These are phyloP conservation scores for Sporopachydermia quercuum DNA, from an alignment of 805 yeast genomes.

Conservation along the genomic window DNA sequence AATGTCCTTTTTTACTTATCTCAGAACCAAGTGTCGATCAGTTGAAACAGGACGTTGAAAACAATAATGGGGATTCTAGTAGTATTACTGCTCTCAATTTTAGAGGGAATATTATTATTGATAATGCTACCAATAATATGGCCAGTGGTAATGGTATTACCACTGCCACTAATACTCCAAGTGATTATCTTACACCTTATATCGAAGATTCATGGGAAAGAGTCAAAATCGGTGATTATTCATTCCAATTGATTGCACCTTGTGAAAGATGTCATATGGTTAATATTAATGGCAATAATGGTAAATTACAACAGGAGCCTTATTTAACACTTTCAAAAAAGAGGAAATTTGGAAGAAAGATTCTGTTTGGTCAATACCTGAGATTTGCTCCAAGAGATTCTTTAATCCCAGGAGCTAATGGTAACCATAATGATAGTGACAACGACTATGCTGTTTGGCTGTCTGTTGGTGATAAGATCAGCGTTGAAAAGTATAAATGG, in stretches of 20 bases:
- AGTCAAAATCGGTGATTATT: slow-evolving; percentile 8
- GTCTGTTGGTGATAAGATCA: neutral
- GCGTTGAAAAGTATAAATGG: neutral
- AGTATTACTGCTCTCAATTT: slow-evolving; percentile 13
- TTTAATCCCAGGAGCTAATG: no score
- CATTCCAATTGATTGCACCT: slow-evolving; percentile 11
- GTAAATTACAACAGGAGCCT: slow-evolving; percentile 19
- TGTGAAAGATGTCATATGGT: slow-evolving; percentile 32
- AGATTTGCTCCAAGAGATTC: no score
- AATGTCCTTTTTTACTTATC: slow-evolving; percentile 25
- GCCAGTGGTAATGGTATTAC: no score
- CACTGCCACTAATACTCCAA: no score
- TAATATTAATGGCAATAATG: slow-evolving; percentile 23
- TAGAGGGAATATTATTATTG: slow-evolving; percentile 25
- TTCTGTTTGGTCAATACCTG: slow-evolving; percentile 22
- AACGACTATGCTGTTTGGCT: no score
- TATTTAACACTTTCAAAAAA: slow-evolving; percentile 19
- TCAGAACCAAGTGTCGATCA: slow-evolving; percentile 17
- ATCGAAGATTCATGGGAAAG: slow-evolving; percentile 24
- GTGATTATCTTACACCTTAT: slow-evolving; percentile 19
- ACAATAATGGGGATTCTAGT: slow-evolving; percentile 1
- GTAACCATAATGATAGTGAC: no score
- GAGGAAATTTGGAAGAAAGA: slow-evolving; percentile 22
- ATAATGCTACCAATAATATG: slow-evolving; percentile 12
- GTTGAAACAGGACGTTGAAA: slow-evolving; percentile 8